Conservation (phyloP, 192 early-diverging fungal genomes). For the Rhizophagus sp. region DNA sequence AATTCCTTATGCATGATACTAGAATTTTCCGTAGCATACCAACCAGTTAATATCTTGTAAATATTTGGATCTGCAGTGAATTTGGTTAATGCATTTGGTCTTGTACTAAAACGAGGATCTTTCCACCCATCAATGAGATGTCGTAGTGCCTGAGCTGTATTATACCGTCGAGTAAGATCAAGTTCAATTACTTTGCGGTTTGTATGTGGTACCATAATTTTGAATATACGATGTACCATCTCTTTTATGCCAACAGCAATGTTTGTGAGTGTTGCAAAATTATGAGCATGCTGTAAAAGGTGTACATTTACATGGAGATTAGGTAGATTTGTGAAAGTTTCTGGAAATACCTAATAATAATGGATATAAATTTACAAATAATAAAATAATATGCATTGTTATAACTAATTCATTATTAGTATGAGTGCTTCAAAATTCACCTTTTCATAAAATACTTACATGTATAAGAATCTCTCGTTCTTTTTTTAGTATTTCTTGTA, state of each 20-base stretch:
- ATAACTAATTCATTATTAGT: no score
- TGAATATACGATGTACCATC: slow-evolving; percentile 5
- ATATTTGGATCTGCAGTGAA: background rate
- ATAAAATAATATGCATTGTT: no score
- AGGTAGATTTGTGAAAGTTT: background rate
- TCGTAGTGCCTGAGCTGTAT: slow-evolving; percentile 1
- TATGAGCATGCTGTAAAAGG: background rate
- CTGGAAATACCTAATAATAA: background rate
- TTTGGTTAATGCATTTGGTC: background rate
- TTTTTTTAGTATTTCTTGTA: background rate
- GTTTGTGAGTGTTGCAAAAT: background rate
- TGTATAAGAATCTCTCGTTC: background rate
- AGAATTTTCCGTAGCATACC: background rate
- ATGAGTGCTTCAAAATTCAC: no score
- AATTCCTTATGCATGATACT: background rate
- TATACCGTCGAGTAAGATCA: background rate
- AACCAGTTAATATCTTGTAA: background rate
- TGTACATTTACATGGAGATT: slow-evolving; percentile 3
- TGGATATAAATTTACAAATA: no score
- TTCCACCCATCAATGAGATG: background rate
- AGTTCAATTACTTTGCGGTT: slow-evolving; percentile 2
- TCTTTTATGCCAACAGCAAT: background rate
- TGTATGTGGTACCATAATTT: background rate
- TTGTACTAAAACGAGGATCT: background rate
- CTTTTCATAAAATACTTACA: background rate